These are phyloP conservation scores for Fomitopsis pinicola DNA, from an alignment of 1,284 basidiomycete genomes.

Conservation along the genomic window DNA sequence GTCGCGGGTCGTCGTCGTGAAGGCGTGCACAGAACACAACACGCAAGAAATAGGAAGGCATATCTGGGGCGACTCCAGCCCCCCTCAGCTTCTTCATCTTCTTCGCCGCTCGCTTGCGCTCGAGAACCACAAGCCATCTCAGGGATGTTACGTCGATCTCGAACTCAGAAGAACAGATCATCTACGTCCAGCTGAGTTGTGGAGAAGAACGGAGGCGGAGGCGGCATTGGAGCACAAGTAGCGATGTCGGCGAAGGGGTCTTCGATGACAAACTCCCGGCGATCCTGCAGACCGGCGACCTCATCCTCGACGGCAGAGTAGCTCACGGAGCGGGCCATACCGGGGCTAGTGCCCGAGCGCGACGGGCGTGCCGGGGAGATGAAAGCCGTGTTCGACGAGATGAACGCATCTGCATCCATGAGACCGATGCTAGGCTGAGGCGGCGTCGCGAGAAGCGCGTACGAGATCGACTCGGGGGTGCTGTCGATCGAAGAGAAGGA, in stretches of 20 bases:
- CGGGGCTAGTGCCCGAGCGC: conserved; percentile 8
- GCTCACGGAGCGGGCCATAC: conserved; percentile 17
- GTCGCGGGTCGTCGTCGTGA: background rate
- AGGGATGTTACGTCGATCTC: background rate
- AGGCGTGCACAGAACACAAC: conserved; percentile 2
- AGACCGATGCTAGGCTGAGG: conserved; percentile 11
- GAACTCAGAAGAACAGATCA: conserved; percentile 21
- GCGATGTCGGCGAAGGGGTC: conserved; percentile 19
- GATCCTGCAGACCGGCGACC: conserved; percentile 14
- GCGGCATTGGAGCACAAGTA: conserved; percentile 4
- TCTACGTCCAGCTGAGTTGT: conserved; percentile 19
- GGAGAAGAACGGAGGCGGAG: conserved; percentile 22
- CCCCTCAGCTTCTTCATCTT: conserved; percentile 1
- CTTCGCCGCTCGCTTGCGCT: background rate
- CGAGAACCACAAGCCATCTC: background rate
- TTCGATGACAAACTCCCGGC: background rate
- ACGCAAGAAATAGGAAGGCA: conserved; percentile 1
- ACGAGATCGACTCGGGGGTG: conserved; percentile 42
- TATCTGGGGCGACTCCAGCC: conserved; percentile 1
- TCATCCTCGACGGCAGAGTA: conserved; percentile 25
- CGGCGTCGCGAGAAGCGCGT: conserved; percentile 39
- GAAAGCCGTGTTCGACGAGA: conserved; percentile 6
- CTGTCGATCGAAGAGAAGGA: conserved; percentile 56
- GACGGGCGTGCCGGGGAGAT: conserved; percentile 1
- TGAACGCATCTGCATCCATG: conserved; percentile 19